Percentiles rank a stretch among this genome's conserved stretches.
phyloP scores from a whole-genome alignment of 257 asterid species.

The Euphrasia confusa region DNA sequence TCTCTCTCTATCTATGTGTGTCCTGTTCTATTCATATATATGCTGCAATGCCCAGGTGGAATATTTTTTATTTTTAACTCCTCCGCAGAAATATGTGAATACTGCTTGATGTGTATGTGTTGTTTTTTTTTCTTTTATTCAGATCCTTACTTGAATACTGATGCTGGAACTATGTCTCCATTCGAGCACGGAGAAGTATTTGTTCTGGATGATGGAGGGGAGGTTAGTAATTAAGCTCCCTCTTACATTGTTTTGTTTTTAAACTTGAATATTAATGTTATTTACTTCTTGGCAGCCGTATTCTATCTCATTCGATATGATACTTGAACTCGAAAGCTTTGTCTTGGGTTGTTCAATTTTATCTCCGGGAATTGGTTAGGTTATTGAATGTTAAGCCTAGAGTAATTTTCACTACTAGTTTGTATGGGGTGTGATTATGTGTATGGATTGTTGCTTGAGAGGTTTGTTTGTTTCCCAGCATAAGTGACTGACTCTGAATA shows the following conservation, averaged over 20 bases:
- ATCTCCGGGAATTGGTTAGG: conserved; percentile 4
- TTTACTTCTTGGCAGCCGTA: not conserved
- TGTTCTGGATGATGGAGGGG: conserved; percentile 96
- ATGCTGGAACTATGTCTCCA: conserved; percentile 99
- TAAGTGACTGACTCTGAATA: conserved; percentile 27
- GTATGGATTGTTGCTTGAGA: conserved; percentile 1
- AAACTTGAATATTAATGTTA: not conserved
- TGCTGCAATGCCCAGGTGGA: conserved; percentile 18
- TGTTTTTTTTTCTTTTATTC: conserved; percentile 8
- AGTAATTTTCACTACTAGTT: not conserved
- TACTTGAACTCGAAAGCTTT: not conserved
- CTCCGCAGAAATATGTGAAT: no score
- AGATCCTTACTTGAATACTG: conserved; percentile 93
- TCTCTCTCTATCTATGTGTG: not conserved
- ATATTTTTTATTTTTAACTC: not conserved
- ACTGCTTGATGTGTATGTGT: conserved; percentile 8
- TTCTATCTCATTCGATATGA: not conserved
- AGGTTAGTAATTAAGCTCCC: conserved; percentile 47
- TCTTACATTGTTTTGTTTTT: not conserved
- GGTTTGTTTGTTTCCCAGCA: not conserved
- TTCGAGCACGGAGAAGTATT: conserved; percentile 95
- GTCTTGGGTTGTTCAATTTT: not conserved
- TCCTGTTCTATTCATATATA: not conserved
- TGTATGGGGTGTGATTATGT: not conserved
- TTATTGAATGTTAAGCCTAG: conserved; percentile 14